These are phyloP conservation scores for Cercospora berteroae DNA, from an alignment of 2,329 filamentous ascomycete species.

Conservation along the genomic window DNA sequence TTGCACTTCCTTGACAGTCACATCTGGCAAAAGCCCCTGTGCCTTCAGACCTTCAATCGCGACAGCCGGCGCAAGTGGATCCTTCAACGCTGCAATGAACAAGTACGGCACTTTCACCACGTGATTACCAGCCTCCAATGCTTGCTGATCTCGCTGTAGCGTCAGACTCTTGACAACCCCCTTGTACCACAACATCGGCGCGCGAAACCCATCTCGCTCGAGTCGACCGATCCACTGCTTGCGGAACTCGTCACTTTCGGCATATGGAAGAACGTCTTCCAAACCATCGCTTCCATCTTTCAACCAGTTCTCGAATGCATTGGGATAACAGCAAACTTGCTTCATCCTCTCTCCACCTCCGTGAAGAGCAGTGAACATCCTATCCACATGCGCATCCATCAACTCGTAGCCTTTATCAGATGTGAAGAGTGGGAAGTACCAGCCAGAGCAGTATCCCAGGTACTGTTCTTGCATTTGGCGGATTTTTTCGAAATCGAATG, in stretches of 20 bases:
- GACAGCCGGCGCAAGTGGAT: slow-evolving; percentile 23
- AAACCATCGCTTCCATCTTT: slow-evolving; percentile 3
- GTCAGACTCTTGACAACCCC: slow-evolving; percentile 29
- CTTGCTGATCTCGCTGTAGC: slow-evolving; percentile 30
- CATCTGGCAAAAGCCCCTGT: slow-evolving; percentile 23
- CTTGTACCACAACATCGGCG: slow-evolving; percentile 39
- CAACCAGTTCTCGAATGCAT: slow-evolving; percentile 36
- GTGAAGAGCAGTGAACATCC: slow-evolving; percentile 21
- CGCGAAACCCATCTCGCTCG: slow-evolving; percentile 36
- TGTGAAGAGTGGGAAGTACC: slow-evolving; percentile 49
- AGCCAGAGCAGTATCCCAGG: slow-evolving; percentile 40
- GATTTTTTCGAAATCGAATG: slow-evolving; percentile 41
- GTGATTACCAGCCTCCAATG: slow-evolving; percentile 23
- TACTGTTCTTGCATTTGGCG: slow-evolving; percentile 36
- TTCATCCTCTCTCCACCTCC: slow-evolving; percentile 30
- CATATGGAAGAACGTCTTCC: slow-evolving; percentile 37
- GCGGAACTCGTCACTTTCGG: slow-evolving; percentile 30
- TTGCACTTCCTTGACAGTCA: slow-evolving; percentile 35
- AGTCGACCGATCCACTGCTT: slow-evolving; percentile 37
- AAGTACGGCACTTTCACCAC: slow-evolving; percentile 34
- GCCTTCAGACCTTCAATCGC: slow-evolving; percentile 17
- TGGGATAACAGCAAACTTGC: slow-evolving; percentile 39
- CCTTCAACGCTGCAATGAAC: slow-evolving; percentile 36
- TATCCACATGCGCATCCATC: slow-evolving; percentile 29
- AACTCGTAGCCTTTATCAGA: slow-evolving; percentile 41